Conservation (phyloP, 148 eudicot species). For the Cornus suecica region DNA sequence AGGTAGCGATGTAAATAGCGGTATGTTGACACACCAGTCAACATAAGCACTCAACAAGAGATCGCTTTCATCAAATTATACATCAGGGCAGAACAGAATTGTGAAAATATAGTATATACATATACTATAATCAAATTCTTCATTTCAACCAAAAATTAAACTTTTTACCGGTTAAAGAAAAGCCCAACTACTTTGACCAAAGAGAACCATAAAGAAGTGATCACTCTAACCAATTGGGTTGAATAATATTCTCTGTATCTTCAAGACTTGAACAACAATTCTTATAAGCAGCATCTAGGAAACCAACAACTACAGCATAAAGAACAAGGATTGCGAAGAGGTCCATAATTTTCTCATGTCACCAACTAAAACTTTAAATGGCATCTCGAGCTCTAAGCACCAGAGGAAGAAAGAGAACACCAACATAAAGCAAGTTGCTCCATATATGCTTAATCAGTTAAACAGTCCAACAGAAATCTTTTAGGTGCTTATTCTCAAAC, state of each 20-base stretch:
- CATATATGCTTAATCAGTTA: not conserved
- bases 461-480: not conserved
- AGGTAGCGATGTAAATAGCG: not conserved
- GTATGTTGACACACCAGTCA: not conserved
- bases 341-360: conserved; percentile 1
- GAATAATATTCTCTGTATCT: not conserved
- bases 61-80: not conserved
- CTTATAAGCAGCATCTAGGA: not conserved
- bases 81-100: not conserved
- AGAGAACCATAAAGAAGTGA: not conserved
- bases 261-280: not conserved
- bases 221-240: not conserved
- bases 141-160: conserved; percentile 5
- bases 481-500: not conserved
- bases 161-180: not conserved
- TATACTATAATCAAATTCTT: conserved; percentile 1
- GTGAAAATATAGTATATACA: not conserved
- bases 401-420: not conserved
- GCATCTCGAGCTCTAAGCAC: conserved; percentile 12
- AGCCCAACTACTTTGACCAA: not conserved
- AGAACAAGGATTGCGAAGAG: conserved; percentile 5
- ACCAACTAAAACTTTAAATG: not conserved
- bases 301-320: not conserved
- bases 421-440: not conserved
- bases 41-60: not conserved